These are phyloP conservation scores for Cercospora canescens DNA, from an alignment of 2,329 filamentous ascomycete species.

Conservation along the genomic window DNA sequence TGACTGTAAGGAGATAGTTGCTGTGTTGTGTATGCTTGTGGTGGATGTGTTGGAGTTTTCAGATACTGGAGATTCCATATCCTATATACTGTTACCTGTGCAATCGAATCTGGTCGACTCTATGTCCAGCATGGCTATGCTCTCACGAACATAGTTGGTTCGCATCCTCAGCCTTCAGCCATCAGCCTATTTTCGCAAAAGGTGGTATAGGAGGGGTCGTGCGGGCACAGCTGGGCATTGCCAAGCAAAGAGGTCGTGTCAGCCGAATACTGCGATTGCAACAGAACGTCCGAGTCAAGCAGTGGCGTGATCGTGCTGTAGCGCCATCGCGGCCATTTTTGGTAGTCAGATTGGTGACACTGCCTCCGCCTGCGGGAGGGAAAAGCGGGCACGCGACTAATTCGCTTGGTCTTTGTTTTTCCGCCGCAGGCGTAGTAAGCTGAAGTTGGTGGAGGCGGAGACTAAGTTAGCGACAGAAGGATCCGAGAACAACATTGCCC, in stretches of 20 bases:
- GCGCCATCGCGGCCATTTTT: not conserved
- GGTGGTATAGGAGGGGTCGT: not conserved
- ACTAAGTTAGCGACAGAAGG: not conserved
- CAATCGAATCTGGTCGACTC: not conserved
- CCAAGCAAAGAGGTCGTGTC: not conserved
- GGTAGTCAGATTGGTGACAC: not conserved
- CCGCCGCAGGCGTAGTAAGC: not conserved
- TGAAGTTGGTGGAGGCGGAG: not conserved
- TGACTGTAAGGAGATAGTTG: not conserved
- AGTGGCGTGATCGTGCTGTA: not conserved
- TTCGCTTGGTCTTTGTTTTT: not conserved
- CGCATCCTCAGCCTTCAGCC: not conserved
- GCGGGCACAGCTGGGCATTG: not conserved
- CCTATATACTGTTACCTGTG: not conserved
- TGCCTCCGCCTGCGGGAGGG: not conserved
- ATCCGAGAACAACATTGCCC: not conserved
- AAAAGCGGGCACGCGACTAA: not conserved
- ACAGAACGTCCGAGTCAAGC: not conserved
- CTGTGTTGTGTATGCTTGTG: not conserved
- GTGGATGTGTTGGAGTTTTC: not conserved
- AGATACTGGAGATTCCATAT: not conserved
- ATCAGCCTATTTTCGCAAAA: not conserved
- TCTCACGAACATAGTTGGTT: not conserved
- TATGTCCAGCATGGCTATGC: not conserved
- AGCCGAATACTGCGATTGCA: not conserved